Evolutionary conservation across 2,329 filamentous ascomycete species (phyloP).

Genomic region (Verticillium isaacii): DNA sequence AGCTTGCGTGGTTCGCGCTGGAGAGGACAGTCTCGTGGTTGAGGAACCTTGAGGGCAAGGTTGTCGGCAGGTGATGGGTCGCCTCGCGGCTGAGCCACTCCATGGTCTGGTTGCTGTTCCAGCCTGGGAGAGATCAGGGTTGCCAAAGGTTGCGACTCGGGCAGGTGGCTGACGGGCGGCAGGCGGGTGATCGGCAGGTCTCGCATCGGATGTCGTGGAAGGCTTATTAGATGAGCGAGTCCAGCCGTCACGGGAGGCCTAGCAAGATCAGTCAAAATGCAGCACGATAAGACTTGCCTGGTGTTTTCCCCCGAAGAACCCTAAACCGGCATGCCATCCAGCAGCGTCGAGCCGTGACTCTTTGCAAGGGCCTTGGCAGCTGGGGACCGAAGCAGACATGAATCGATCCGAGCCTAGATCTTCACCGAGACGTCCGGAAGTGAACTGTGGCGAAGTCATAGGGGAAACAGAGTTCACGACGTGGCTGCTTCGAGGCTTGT

Average conservation of each 20-base stretch:
- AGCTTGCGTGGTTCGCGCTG: slow-evolving; percentile 20
- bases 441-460: neutral
- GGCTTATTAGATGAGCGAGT: neutral
- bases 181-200: neutral
- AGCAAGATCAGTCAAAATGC: neutral
- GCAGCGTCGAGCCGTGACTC: neutral
- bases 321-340: neutral
- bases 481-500: neutral
- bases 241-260: neutral
- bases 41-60: slow-evolving; percentile 17
- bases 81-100: too few species aligned
- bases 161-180: neutral
- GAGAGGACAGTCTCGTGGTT: slow-evolving; percentile 5
- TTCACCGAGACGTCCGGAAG: neutral
- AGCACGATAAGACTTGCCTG: neutral
- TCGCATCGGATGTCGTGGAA: neutral
- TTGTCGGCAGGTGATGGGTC: slow-evolving; percentile 9
- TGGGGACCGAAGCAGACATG: neutral
- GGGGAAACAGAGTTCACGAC: neutral
- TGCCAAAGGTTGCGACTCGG: too few species aligned
- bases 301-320: neutral
- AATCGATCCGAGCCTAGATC: neutral
- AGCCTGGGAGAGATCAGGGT: too few species aligned
- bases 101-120: too few species aligned
- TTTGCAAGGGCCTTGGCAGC: neutral